phyloP scores from a whole-genome alignment of 129 eudicot genomes.

The Glebionis coronaria region DNA sequence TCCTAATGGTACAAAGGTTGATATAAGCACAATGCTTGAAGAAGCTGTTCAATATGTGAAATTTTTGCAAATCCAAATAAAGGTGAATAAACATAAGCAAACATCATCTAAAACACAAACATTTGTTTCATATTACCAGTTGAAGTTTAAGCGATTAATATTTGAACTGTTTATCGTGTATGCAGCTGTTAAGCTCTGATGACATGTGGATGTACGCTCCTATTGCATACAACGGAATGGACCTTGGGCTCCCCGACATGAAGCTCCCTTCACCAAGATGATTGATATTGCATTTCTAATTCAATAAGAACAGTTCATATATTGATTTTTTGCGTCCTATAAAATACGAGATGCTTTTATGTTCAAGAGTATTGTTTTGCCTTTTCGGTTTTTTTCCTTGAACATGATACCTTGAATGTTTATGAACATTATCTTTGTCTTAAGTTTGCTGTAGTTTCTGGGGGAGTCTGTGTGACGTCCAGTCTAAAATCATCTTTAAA shows the following conservation, averaged over 20 bases:
- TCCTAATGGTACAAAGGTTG: constrained; percentile 86
- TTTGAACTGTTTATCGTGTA: constrained; percentile 14
- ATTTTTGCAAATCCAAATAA: constrained; percentile 58
- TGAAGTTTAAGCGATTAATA: neutral
- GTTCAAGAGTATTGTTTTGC: constrained; percentile 7
- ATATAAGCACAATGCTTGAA: constrained; percentile 83
- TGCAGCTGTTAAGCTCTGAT: constrained; percentile 72
- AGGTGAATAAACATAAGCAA: constrained; percentile 34
- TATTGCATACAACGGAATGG: constrained; percentile 68
- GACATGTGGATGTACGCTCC: constrained; percentile 84
- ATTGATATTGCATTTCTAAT: constrained; percentile 1
- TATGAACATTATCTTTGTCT: constrained; percentile 9
- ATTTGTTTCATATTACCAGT: neutral
- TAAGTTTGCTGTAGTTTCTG: neutral
- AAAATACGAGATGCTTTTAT: constrained; percentile 12
- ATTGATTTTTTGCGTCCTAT: neutral
- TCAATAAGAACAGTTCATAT: neutral
- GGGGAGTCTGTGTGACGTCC: neutral
- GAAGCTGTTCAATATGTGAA: constrained; percentile 66
- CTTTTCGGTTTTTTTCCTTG: constrained; percentile 19
- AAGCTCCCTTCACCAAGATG: constrained; percentile 40
- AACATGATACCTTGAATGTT: constrained; percentile 6
- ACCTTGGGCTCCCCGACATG: constrained; percentile 51
- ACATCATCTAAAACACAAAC: neutral
- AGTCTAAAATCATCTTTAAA: constrained; percentile 5